Conservation (phyloP, 352 stramenopile species). For the Phytophthora sp. region DNA sequence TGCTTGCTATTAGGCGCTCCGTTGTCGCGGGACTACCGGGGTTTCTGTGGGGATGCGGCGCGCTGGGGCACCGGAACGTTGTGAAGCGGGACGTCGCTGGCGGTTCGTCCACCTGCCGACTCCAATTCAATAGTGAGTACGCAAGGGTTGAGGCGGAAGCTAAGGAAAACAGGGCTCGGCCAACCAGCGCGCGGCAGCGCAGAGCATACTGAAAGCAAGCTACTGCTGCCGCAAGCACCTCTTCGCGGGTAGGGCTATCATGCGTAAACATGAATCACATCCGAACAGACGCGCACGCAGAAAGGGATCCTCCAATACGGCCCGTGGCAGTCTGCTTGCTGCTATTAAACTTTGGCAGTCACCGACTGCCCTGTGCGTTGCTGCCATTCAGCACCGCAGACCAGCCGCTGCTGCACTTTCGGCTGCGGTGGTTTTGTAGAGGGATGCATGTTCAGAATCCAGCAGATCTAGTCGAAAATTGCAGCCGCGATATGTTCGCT, state of each 20-base stretch:
- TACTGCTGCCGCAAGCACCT: conserved; percentile 7
- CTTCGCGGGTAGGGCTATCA: conserved; percentile 6
- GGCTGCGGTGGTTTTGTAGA: no score
- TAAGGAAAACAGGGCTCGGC: conserved; percentile 13
- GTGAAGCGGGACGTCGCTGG: background rate
- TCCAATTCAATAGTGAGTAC: conserved; percentile 33
- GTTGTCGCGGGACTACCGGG: conserved; percentile 15
- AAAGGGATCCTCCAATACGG: background rate
- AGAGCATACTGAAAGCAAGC: conserved; percentile 12
- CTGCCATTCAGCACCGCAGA: no score
- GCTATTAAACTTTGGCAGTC: no score
- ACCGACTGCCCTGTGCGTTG: no score
- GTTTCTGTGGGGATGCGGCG: conserved; percentile 3
- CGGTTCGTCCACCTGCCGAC: conserved; percentile 13
- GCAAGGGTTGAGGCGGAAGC: conserved; percentile 6
- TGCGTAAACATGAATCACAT: conserved; percentile 28
- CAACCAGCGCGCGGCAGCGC: conserved; percentile 17
- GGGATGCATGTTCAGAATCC: no score
- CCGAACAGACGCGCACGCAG: conserved; percentile 26
- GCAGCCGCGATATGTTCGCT: no score
- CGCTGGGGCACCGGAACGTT: conserved; percentile 14
- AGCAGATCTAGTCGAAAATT: no score
- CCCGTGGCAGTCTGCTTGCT: background rate
- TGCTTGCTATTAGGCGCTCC: conserved; percentile 9
- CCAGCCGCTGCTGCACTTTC: no score